phyloP scores from a whole-genome alignment of 1,139 yeast genomes.

The Barnettozyma hawaiiensis region DNA sequence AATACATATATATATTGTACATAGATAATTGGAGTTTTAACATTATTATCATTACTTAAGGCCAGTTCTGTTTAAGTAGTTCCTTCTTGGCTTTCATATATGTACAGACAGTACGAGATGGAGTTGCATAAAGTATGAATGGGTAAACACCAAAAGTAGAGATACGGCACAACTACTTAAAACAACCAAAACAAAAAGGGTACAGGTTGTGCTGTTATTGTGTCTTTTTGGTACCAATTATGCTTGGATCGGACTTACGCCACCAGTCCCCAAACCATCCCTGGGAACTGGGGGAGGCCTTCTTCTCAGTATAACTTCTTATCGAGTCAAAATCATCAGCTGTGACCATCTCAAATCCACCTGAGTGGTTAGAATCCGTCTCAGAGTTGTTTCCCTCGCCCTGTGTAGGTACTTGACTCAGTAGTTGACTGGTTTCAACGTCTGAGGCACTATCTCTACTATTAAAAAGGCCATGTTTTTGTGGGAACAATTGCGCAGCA shows the following conservation, averaged over 20 bases:
- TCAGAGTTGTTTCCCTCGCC: slow-evolving; percentile 1
- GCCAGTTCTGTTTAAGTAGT: neutral
- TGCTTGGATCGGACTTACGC: neutral
- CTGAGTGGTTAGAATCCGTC: slow-evolving; percentile 7
- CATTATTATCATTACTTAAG: neutral
- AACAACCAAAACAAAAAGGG: neutral
- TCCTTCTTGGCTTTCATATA: neutral
- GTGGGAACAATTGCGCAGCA: slow-evolving; percentile 3
- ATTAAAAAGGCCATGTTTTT: neutral
- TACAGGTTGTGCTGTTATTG: neutral
- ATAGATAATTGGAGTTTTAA: neutral
- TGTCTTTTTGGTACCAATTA: neutral
- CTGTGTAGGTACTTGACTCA: neutral
- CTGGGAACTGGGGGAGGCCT: neutral
- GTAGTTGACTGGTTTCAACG: neutral
- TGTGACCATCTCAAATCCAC: slow-evolving; percentile 39
- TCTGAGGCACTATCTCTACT: neutral
- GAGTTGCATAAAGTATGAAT: no score
- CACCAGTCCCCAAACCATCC: slow-evolving; percentile 19
- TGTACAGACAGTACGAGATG: no score
- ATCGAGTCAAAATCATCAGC: slow-evolving; percentile 28
- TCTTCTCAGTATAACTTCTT: neutral
- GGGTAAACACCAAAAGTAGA: no score
- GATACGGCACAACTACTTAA: no score
- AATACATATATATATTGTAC: neutral